Evolutionary conservation across 2,329 filamentous ascomycete genomes (phyloP), one percentile per base, ranked within the genome.

Genomic region (Calonectria hawksworthii): DNA sequence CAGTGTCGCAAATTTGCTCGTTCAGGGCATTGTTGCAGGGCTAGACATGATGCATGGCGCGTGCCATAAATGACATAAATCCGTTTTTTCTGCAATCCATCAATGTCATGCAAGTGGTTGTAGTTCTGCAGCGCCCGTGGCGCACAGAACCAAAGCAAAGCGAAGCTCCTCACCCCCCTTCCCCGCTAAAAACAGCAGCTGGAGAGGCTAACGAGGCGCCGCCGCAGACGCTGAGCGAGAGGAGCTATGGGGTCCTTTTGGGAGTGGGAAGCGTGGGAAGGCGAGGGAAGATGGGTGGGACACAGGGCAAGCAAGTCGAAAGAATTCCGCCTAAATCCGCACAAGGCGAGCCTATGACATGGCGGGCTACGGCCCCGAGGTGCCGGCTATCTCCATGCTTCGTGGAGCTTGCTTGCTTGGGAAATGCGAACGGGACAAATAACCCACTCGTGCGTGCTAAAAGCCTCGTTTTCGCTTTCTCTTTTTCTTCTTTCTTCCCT

Each of bases 301-400:
- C 61, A 28, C 56, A 36, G 36, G 56, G 56, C 32, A 61, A 23
- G n/a, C 44, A 23, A 4, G 26, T 30, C 41, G 9, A n/a, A 30
- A 11, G 13, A 28, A 41, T 68, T 73, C 52, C 64, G 51, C 41
- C 64, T 44, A 59, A 68, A 66, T 41, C 70, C 44, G 56, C 68
- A 41, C 18, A 56, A 44, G 51, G 66, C 66, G 66, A 52, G 47
- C 70, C 65, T 68, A 68, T 73, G 64, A 54, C 70, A 73, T 63
- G 44, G 54, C 16, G 28, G 44, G 64, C 52, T 32, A 72, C 64
- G 64, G 70, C 26, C 70, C 54, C 70, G 51, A 68, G 70, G 52
- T 47, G 64, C 70, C 70, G 50, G 34, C 56, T 36, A 64, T 73
- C 64, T 72, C 70, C 54, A 72, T 34, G 69, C 32, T 28, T 41